These are phyloP conservation scores for Agarophyton chilense DNA, from an alignment of 23 red algal genomes.

Conservation along the genomic window DNA sequence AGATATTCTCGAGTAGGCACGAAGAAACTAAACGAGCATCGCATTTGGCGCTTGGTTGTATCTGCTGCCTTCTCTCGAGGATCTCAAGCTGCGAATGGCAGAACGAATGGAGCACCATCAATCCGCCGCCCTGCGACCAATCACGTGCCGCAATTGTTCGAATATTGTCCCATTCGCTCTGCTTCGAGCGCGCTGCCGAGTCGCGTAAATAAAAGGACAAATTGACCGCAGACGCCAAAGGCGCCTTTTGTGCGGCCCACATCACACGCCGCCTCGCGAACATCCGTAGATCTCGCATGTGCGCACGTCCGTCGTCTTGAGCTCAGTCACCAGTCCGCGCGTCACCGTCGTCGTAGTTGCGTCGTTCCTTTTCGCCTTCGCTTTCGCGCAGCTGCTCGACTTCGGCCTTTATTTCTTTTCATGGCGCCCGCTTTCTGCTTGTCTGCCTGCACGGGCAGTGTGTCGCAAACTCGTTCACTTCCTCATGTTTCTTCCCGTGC, in stretches of 20 bases:
- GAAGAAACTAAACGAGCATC: too few relatives aligned
- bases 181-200: neutral
- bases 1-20: too few relatives aligned
- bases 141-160: neutral
- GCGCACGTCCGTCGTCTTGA: neutral
- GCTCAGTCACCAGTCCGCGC: neutral
- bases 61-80: too few relatives aligned
- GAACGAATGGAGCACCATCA: neutral
- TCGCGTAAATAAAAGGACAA: neutral
- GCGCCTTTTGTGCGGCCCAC: neutral
- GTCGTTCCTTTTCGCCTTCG: neutral
- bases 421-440: slow-evolving; percentile 27
- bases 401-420: neutral
- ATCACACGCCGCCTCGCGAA: neutral
- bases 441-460: neutral
- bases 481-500: slow-evolving; percentile 4
- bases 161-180: neutral
- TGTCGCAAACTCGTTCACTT: slow-evolving; percentile 12
- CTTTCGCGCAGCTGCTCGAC: neutral
- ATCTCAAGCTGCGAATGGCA: neutral
- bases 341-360: neutral
- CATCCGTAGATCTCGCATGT: slow-evolving; percentile 10
- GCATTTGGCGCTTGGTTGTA: too few relatives aligned
- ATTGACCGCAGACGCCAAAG: neutral
- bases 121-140: neutral